A percentile compares a stretch with the other conserved stretches of the same genome.
Conservation (phyloP, 1,284 basidiomycete genomes). For the Wolfiporia cocos region DNA sequence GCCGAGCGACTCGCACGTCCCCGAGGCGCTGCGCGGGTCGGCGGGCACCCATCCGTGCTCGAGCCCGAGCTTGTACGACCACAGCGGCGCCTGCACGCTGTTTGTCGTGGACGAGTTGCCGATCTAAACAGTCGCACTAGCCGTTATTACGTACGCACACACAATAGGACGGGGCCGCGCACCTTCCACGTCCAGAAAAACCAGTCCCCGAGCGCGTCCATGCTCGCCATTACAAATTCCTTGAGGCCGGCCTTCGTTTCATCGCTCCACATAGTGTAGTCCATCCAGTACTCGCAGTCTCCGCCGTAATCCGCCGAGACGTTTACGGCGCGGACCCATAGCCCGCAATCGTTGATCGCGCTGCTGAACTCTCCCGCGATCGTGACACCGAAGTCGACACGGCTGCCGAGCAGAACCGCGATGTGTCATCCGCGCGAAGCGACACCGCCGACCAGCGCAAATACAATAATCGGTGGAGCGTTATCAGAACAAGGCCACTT, state of each 20-base stretch:
- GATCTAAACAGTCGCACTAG: conserved; percentile 43
- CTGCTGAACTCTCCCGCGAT: conserved; percentile 45
- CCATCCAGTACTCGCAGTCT: conserved; percentile 51
- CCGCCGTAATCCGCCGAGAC: conserved; percentile 37
- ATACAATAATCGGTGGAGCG: conserved; percentile 29
- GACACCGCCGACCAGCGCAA: conserved; percentile 7
- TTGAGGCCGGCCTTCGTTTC: conserved; percentile 51
- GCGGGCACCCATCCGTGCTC: conserved; percentile 75
- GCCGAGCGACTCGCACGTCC: conserved; percentile 57
- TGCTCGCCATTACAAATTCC: conserved; percentile 50
- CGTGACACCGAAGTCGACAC: conserved; percentile 40
- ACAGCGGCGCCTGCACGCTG: conserved; percentile 60
- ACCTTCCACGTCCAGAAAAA: conserved; percentile 76
- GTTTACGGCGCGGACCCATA: conserved; percentile 40
- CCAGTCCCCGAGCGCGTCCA: conserved; percentile 55
- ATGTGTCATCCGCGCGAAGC: conserved; percentile 20
- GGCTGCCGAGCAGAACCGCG: conserved; percentile 30
- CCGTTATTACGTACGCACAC: neutral
- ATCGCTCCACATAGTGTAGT: conserved; percentile 52
- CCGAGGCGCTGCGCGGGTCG: conserved; percentile 66
- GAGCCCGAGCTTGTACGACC: conserved; percentile 82
- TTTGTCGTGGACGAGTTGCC: conserved; percentile 57
- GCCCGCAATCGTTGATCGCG: conserved; percentile 43
- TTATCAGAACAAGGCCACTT: conserved; percentile 39
- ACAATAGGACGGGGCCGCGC: conserved; percentile 1